Evolutionary conservation across 75 land plant genomes (phyloP), one percentile per base, ranked within the genome.

Genomic region (Picea sitchensis): DNA sequence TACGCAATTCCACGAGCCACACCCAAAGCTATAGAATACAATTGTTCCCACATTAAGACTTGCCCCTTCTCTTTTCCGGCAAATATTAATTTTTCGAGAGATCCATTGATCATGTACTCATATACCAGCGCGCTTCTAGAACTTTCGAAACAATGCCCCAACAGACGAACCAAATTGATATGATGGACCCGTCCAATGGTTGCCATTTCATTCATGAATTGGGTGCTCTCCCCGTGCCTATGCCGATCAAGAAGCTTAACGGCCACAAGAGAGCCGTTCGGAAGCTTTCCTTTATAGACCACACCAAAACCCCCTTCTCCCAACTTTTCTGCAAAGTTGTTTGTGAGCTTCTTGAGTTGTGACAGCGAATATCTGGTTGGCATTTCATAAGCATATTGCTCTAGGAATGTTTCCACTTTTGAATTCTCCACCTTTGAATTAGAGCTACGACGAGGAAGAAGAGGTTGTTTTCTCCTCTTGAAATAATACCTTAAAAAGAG

Each of bases 1-100:
- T 90, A 90, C 8, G 84, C 86, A 30, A 89, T 80, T 7, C 89
- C 91, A 41, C 85, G 76, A 32, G 91, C 91, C 15, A 86, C 80
- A 14, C 89, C 91, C 3, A 89, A 54, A 14, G 91, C 91, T 41
- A 89, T 87, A 59, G 82, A 54, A 54, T 84, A 26, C 31, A 91
- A 79, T 62, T 64, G 76, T 61, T 88, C 77, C 86, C 86, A 82
- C 79, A 41, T 31, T 13, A 34, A 13, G 41, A 65, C 32, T 3
- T 65, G 38, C 1, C 15, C 13, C 14, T 32, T 14, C 34, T 65
- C 69, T 34, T 31, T 65, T 31, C 3, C 5, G 15, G 17, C 38
- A 65, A 65, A 65, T 32, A 65, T 31, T 30, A 65, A 3, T 34
- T 65, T 65, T 1, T 65, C 69, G 15, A 65, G 17, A 30, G 69